Base-by-base conservation (phyloP, 305 asterid species). In the Fraxinus sp. region DNA sequence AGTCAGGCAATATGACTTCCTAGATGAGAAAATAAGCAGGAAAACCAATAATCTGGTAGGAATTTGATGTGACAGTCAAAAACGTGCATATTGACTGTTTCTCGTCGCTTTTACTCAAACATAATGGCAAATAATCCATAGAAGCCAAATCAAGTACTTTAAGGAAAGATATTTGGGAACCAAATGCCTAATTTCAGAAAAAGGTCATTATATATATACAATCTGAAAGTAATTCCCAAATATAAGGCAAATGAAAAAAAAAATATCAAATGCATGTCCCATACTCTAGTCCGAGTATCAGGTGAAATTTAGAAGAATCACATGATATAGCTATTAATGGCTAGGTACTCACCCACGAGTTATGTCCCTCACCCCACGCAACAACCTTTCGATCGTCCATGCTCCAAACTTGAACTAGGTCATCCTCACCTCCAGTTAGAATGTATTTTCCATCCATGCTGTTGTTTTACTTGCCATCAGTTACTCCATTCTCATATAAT, bases 361-460 rank as follows among this genome's bases (percentile, higher is more conserved):
- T 95, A 86, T 96, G 99, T 74, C 99, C 99, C 91, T 95, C 99
- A n/a, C 98, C 99, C 98, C 98, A 95, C 20, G 99, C 98, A 30
- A 96, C 98, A 91, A 96, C 88, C 84, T 94, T 96, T 22, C 96
- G 92, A 62, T 96, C 98, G 71, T 95, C 99, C 99, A 95, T 92
- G 82, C 99, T 96, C 99, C 98, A 96, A 79, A 96, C 99, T 85
- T 96, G 99, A 86, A 96, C 98, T 80, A 95, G 92, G 89, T 96
- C 99, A 84, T 96, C 99, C 90, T 96, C 99, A 41, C 99, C 99
- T 83, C 99, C 99, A 35, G 98, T 90, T 91, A 96, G 90, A 70
- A 96, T 90, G 92, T 96, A 96, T 86, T 96, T 96, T 78, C 99
- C 98, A 77, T 94, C 99, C 93, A 88, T 91, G 90, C 99, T 96